Conservation (phyloP, 352 stramenopile genomes). For the Globisporangium apiculatum region DNA sequence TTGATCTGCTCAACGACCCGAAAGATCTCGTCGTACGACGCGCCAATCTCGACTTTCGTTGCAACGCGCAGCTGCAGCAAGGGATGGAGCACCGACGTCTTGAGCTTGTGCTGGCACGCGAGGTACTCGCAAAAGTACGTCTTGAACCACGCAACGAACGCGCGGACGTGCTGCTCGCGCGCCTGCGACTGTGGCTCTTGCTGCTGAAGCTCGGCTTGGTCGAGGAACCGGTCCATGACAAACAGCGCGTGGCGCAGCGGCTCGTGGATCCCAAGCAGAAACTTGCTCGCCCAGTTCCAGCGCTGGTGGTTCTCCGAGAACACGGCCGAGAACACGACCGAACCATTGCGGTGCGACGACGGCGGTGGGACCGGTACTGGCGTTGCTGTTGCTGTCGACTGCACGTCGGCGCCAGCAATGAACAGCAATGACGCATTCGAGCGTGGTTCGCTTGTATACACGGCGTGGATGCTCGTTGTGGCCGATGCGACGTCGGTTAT, state of each 20-base stretch:
- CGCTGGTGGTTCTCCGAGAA: conserved; percentile 41
- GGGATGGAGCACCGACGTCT: conserved; percentile 49
- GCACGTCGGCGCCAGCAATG: conserved; percentile 14
- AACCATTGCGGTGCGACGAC: conserved; percentile 38
- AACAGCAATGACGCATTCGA: conserved; percentile 23
- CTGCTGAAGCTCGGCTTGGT: conserved; percentile 20
- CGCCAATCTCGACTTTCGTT: conserved; percentile 49
- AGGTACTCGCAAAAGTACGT: conserved; percentile 73
- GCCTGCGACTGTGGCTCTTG: neutral
- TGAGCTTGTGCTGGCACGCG: conserved; percentile 56
- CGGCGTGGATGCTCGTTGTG: conserved; percentile 11
- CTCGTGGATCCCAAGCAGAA: conserved; percentile 67
- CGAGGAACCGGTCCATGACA: conserved; percentile 78
- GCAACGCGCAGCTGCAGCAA: conserved; percentile 43
- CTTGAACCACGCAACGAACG: conserved; percentile 79
- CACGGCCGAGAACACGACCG: conserved; percentile 61
- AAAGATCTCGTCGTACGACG: conserved; percentile 67
- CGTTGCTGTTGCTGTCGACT: neutral
- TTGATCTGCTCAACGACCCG: conserved; percentile 50
- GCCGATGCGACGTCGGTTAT: conserved; percentile 6
- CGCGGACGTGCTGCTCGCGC: conserved; percentile 36
- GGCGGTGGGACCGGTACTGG: conserved; percentile 34
- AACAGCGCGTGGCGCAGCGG: conserved; percentile 75
- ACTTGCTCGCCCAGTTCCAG: conserved; percentile 62
- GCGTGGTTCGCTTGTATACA: conserved; percentile 14